Base-by-base conservation (phyloP, 2,329 filamentous ascomycete genomes). In the Calonectria hongkongensis region DNA sequence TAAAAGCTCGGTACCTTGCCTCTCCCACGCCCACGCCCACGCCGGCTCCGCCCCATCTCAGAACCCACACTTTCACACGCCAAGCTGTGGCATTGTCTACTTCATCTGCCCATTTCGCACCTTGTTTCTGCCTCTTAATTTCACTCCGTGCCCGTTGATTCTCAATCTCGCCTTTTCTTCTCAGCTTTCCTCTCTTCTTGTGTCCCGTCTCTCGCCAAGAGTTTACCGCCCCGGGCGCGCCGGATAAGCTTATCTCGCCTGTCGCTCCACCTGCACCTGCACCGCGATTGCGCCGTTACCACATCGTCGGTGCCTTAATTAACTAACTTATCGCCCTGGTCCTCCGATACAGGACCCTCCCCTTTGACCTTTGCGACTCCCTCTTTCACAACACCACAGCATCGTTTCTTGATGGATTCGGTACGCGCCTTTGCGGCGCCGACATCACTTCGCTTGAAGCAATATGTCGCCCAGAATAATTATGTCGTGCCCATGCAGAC, bases 371-470 rank as follows among this genome's bases (percentile, higher is more conserved):
- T 50, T 51, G 16, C 66, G 43, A 51, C 43, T 27, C 39, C 51
- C 41, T 60, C 21, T 67, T 62, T 71, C 58, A 70, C 73, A 45
- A 67, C 48, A 71, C 58, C 54, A 45, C 58, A 58, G 48, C 56
- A 63, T 69, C 13, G 27, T 18, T 63, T 63, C 64, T 82, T 79
- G 73, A 85, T 85, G 84, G 83, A 80, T 84, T 82, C 81, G 68
- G 83, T 84, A 77, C 79, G 79, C 69, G 79, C 81, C 70, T 81
- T 83, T 68, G 80, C 85, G 56, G 84, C 85, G 75, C 87, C 87
- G 74, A 83, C 85, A 68, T 87, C 88, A 60, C 86, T 86, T 75
- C 86, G 88, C 74, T 80, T 88, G 73, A 79, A 83, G 47, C 80
- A 80, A 70, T 74, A 85, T 65, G 83, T 82, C 30, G 45, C 27